Conservation (phyloP, 2,329 filamentous ascomycete genomes). For the Fusarium abutilonis region DNA sequence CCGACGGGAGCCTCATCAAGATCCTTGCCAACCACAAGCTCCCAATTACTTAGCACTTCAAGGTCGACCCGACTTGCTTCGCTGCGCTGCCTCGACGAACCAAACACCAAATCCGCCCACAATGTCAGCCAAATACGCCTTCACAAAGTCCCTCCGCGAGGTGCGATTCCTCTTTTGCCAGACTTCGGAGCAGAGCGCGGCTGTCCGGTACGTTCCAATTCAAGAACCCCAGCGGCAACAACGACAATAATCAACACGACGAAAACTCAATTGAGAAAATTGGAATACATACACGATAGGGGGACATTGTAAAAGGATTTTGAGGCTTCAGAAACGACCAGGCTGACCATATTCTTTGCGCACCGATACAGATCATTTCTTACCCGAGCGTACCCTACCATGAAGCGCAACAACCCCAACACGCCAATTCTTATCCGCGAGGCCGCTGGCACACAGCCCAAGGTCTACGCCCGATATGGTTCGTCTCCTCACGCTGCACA, state of each 20-base stretch:
- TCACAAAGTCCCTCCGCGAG: conserved; percentile 89
- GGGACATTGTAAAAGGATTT: background rate
- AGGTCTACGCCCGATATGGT: conserved; percentile 95
- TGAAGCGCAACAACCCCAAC: conserved; percentile 99
- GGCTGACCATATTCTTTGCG: conserved; percentile 25
- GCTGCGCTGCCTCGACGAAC: conserved; percentile 2
- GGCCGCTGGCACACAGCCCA: conserved; percentile 83
- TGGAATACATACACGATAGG: background rate
- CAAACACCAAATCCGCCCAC: conserved; percentile 38
- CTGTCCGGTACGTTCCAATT: conserved; percentile 74
- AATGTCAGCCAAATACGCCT: conserved; percentile 95
- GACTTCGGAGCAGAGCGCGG: conserved; percentile 88
- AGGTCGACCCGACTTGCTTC: conserved; percentile 19
- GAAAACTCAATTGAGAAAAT: conserved; percentile 29
- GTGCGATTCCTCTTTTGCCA: conserved; percentile 98
- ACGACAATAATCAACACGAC: conserved; percentile 7
- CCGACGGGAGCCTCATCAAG: conserved; percentile 31
- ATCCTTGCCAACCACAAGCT: conserved; percentile 47
- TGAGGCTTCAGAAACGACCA: conserved; percentile 1
- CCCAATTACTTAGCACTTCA: conserved; percentile 44
- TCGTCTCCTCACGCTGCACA: conserved; percentile 34
- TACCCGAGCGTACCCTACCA: conserved; percentile 89
- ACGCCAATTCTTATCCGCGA: conserved; percentile 95
- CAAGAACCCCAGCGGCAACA: background rate
- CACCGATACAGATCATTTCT: conserved; percentile 77